These are phyloP conservation scores for Pochonia chlamydosporia DNA, from an alignment of 2,329 filamentous ascomycete species.

Conservation along the genomic window DNA sequence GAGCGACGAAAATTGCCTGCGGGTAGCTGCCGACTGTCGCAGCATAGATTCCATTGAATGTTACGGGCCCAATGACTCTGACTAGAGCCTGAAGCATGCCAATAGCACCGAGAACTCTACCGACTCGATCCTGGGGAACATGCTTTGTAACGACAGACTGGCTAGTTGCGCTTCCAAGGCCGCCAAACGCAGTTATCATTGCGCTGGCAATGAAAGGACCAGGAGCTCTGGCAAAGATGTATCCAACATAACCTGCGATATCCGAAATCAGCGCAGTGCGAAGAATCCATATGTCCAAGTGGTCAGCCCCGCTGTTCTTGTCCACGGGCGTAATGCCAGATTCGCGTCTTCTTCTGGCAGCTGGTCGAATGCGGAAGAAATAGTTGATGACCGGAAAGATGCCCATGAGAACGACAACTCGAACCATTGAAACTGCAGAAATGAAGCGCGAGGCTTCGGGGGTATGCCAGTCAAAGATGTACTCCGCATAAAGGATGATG, in stretches of 20 bases:
- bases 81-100: constrained; percentile 80
- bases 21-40: constrained; percentile 71
- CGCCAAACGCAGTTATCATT: constrained; percentile 69
- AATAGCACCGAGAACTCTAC: constrained; percentile 81
- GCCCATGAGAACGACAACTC: constrained; percentile 69
- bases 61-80: constrained; percentile 69
- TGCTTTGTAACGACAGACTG: constrained; percentile 87
- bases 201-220: constrained; percentile 66
- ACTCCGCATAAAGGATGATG: constrained; percentile 76
- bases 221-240: constrained; percentile 57
- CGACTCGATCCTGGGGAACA: constrained; percentile 73
- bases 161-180: constrained; percentile 78
- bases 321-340: constrained; percentile 32
- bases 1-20: constrained; percentile 75
- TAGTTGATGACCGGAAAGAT: constrained; percentile 74
- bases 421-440: constrained; percentile 68
- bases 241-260: constrained; percentile 68
- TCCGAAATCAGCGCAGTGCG: constrained; percentile 72
- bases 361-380: constrained; percentile 56
- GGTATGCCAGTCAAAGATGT: constrained; percentile 75
- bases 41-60: constrained; percentile 85
- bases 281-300: constrained; percentile 71
- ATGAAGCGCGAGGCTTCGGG: constrained; percentile 77
- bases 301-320: constrained; percentile 64
- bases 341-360: constrained; percentile 32